Conservation (phyloP, 345 rosid species). For the Geranium rotundifolium region DNA sequence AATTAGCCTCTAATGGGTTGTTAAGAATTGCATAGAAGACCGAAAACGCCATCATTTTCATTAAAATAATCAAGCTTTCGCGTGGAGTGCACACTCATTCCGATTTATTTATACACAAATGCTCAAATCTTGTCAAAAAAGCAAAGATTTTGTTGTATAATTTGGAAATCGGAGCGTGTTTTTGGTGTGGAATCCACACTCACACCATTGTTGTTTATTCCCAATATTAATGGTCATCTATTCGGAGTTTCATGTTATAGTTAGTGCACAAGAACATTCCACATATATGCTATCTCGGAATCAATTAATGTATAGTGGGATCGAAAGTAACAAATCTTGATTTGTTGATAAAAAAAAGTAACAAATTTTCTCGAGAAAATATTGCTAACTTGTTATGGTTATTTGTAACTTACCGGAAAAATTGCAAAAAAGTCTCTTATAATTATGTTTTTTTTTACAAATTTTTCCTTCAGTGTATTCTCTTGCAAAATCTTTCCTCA, state of each 20-base stretch:
- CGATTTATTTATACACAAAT: neutral
- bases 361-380: neutral
- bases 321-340: no score
- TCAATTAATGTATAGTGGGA: no score
- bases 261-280: no score
- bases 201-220: neutral
- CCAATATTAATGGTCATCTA: neutral
- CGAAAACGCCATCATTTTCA: neutral
- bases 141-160: neutral
- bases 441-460: no score
- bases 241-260: no score
- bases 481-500: no score
- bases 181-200: neutral
- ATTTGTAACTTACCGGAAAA: no score
- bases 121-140: neutral
- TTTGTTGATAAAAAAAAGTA: no score
- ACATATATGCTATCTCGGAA: no score
- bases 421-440: no score
- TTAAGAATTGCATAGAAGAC: neutral
- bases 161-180: neutral
- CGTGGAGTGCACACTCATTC: slow-evolving; percentile 1
- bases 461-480: no score
- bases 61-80: neutral
- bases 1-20: neutral
- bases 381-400: neutral